These are phyloP conservation scores for Neurospora tetraspora DNA, from an alignment of 495 filamentous ascomycete genomes.

Conservation along the genomic window DNA sequence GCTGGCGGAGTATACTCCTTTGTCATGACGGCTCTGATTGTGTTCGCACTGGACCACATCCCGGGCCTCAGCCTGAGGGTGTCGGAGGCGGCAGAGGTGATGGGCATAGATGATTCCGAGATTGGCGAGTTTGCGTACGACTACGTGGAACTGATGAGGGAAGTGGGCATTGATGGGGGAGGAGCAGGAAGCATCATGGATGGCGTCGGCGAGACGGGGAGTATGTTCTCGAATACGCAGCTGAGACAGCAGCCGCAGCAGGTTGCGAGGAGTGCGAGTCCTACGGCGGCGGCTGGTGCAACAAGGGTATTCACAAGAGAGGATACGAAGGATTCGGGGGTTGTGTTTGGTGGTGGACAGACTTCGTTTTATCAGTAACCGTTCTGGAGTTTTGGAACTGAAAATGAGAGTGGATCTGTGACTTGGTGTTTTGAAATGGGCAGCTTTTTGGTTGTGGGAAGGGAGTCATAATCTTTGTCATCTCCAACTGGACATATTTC, in stretches of 20 bases:
- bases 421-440: background rate
- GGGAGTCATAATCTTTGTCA: background rate
- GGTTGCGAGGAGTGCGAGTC: background rate
- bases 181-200: background rate
- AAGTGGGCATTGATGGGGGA: slow-evolving; percentile 53
- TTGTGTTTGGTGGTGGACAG: background rate
- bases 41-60: slow-evolving; percentile 79
- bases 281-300: background rate
- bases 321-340: background rate
- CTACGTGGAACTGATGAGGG: slow-evolving; percentile 86
- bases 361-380: background rate
- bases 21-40: slow-evolving; percentile 71
- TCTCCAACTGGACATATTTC: background rate
- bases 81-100: slow-evolving; percentile 73
- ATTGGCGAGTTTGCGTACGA: slow-evolving; percentile 98
- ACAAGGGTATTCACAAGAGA: background rate
- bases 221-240: slow-evolving; percentile 20
- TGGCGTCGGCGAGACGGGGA: slow-evolving; percentile 28
- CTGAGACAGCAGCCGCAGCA: background rate
- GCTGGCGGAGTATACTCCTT: slow-evolving; percentile 83
- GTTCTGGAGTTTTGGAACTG: background rate
- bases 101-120: slow-evolving; percentile 90
- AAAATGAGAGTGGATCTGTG: background rate
- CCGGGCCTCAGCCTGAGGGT: slow-evolving; percentile 76
- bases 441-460: background rate